Percentiles rank a stretch among this genome's conserved stretches.
Conservation (phyloP, 768 basidiomycete genomes). For the Boletus reticuloceps region DNA sequence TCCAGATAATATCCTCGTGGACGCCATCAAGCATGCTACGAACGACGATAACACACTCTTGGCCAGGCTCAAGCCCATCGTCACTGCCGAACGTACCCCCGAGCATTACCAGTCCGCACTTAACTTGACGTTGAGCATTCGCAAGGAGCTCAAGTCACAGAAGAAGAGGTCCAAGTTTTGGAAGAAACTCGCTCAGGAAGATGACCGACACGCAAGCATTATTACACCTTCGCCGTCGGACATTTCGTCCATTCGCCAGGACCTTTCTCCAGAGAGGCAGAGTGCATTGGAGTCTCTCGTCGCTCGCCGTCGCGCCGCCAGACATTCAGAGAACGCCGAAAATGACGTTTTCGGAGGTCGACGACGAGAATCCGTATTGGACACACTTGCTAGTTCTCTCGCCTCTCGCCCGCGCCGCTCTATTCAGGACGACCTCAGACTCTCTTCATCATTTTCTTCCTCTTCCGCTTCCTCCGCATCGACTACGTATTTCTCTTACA, state of each 20-base stretch:
- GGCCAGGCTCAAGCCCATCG: slow-evolving; percentile 38
- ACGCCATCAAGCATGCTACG: slow-evolving; percentile 43
- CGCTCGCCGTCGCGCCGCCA: slow-evolving; percentile 21
- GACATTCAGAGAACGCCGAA: slow-evolving; percentile 9
- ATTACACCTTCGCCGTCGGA: slow-evolving; percentile 33
- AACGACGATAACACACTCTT: slow-evolving; percentile 39
- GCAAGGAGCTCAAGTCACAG: slow-evolving; percentile 42
- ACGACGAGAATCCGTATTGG: slow-evolving; percentile 12
- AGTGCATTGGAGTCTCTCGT: slow-evolving; percentile 40
- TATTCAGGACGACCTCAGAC: slow-evolving; percentile 7
- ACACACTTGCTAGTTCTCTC: slow-evolving; percentile 20
- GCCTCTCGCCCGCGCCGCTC: slow-evolving; percentile 24
- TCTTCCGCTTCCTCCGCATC: slow-evolving; percentile 22
- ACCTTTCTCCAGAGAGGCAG: slow-evolving; percentile 25
- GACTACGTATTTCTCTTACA: slow-evolving; percentile 12
- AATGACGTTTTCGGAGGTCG: slow-evolving; percentile 26
- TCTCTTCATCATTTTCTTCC: slow-evolving; percentile 19
- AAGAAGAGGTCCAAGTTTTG: slow-evolving; percentile 46
- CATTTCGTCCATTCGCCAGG: slow-evolving; percentile 27
- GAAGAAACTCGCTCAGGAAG: slow-evolving; percentile 41
- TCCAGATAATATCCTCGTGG: slow-evolving; percentile 41
- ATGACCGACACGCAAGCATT: slow-evolving; percentile 14
- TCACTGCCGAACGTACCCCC: slow-evolving; percentile 35
- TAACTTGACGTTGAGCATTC: slow-evolving; percentile 42
- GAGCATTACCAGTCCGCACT: slow-evolving; percentile 47